phyloP scores from a whole-genome alignment of 2,329 filamentous ascomycete species.

The Fusarium acutatum region DNA sequence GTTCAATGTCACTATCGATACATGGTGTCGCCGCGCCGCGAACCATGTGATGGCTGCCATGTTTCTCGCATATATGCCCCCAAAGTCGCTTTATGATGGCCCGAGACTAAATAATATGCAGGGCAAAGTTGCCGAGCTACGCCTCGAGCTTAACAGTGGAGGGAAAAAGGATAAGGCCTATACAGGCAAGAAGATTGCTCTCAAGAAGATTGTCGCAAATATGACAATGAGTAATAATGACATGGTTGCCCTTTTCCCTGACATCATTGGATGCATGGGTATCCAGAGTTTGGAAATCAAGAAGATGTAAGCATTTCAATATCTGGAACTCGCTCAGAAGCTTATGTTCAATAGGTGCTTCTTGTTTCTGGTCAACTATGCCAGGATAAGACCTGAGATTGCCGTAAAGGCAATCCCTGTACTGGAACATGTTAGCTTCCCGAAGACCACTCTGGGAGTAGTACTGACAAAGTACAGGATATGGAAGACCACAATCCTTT shows the following conservation, averaged over 20 bases:
- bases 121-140: slow-evolving; percentile 98
- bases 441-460: neutral
- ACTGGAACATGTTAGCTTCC: slow-evolving; percentile 72
- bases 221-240: slow-evolving; percentile 99
- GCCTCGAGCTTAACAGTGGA: slow-evolving; percentile 90
- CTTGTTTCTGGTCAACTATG: slow-evolving; percentile 96
- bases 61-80: slow-evolving; percentile 64
- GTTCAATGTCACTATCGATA: slow-evolving; percentile 16
- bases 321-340: neutral
- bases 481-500: slow-evolving; percentile 94
- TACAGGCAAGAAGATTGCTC: slow-evolving; percentile 91
- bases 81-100: slow-evolving; percentile 51
- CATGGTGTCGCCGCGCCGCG: slow-evolving; percentile 4
- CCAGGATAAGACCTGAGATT: slow-evolving; percentile 91
- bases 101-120: slow-evolving; percentile 70
- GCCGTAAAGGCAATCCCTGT: slow-evolving; percentile 92
- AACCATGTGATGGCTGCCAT: slow-evolving; percentile 48
- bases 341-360: slow-evolving; percentile 77
- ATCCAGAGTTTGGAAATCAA: slow-evolving; percentile 97
- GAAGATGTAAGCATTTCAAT: slow-evolving; percentile 78
- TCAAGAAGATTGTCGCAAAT: slow-evolving; percentile 99
- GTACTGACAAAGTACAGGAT: slow-evolving; percentile 65
- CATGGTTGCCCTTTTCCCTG: slow-evolving; percentile 96
- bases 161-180: slow-evolving; percentile 99
- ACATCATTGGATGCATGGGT: slow-evolving; percentile 95